Conservation (phyloP, 768 basidiomycete species). For the Phanerodontia chrysosporium region DNA sequence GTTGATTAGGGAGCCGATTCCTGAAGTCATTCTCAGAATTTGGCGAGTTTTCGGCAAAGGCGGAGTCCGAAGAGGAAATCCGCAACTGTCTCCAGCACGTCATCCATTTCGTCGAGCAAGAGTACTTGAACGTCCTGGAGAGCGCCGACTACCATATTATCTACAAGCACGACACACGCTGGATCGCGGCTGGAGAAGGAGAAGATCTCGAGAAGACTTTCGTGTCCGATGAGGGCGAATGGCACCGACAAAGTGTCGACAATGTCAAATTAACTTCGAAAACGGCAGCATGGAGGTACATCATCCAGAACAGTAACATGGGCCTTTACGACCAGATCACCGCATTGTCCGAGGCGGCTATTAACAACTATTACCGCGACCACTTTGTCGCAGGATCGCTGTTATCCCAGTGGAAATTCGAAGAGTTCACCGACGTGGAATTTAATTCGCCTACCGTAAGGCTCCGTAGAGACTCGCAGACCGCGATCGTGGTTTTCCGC, state of each 20-base stretch:
- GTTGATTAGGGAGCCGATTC: constrained; percentile 7
- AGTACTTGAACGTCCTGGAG: constrained; percentile 21
- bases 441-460: constrained; percentile 19
- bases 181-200: neutral
- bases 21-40: constrained; percentile 1
- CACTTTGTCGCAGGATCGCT: neutral
- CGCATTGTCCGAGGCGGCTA: constrained; percentile 20
- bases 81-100: constrained; percentile 8
- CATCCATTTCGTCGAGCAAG: constrained; percentile 13
- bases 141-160: constrained; percentile 15
- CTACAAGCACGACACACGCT: constrained; percentile 15
- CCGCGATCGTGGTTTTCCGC: constrained; percentile 19
- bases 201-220: neutral
- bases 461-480: constrained; percentile 15
- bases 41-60: neutral
- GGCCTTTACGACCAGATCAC: constrained; percentile 22
- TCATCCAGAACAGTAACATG: constrained; percentile 15
- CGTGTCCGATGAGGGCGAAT: constrained; percentile 3
- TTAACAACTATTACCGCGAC: constrained; percentile 19
- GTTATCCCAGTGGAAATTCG: constrained; percentile 12
- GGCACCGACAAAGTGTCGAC: neutral
- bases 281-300: constrained; percentile 7
- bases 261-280: neutral
- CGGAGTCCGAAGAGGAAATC: constrained; percentile 2
- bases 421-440: constrained; percentile 16